Evolutionary conservation across 805 yeast genomes (phyloP).

Genomic region (Metschnikowia gelsemii): DNA sequence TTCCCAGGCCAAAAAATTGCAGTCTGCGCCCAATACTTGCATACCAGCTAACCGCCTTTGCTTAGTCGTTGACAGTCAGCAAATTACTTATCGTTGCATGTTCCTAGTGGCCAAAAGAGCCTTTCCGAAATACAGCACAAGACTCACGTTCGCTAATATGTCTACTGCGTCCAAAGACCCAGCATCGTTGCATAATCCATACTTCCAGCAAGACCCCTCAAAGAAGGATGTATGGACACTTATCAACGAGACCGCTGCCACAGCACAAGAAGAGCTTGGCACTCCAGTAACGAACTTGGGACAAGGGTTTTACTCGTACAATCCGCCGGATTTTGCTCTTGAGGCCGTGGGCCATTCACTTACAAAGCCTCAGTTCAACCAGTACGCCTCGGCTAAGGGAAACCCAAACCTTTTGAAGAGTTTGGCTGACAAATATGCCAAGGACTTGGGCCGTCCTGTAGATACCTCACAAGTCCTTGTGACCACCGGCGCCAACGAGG

Average conservation of each 20-base stretch:
- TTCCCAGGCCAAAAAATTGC: background rate
- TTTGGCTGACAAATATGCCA: conserved; percentile 67
- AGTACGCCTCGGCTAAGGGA: conserved; percentile 91
- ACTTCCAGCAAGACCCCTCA: conserved; percentile 56
- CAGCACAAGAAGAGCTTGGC: conserved; percentile 66
- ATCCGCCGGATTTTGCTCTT: conserved; percentile 92
- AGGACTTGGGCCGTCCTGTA: conserved; percentile 58
- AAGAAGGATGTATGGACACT: conserved; percentile 93
- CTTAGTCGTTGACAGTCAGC: background rate
- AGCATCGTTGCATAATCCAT: conserved; percentile 52
- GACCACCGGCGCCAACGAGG: conserved; percentile 97
- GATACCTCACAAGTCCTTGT: conserved; percentile 66
- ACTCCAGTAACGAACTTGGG: conserved; percentile 85
- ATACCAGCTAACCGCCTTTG: background rate
- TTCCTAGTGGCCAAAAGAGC: conserved; percentile 1
- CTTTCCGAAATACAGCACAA: background rate
- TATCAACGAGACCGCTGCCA: conserved; percentile 93
- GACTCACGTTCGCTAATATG: conserved; percentile 12
- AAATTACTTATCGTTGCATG: conserved; percentile 7
- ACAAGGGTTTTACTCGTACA: conserved; percentile 95
- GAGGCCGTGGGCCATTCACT: conserved; percentile 78
- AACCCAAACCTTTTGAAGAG: conserved; percentile 73
- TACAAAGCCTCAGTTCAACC: conserved; percentile 73
- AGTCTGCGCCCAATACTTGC: too few relatives aligned
- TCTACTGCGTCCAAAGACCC: conserved; percentile 15